These are phyloP conservation scores for Penicillium pulvis DNA, from an alignment of 495 filamentous ascomycete species.

Conservation along the genomic window DNA sequence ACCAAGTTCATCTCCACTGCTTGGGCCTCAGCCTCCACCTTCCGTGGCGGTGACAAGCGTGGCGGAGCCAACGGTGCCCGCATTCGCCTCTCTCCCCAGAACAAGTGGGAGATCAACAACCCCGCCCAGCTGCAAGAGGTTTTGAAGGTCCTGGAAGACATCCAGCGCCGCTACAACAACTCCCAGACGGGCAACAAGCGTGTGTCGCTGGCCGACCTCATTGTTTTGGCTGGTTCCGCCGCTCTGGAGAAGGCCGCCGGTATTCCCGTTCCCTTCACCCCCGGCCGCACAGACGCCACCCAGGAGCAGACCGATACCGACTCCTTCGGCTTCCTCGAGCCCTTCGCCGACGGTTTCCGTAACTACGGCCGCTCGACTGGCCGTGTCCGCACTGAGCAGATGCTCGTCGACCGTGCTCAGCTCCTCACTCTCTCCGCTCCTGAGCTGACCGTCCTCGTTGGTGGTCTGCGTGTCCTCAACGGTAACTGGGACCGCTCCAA, in stretches of 20 bases:
- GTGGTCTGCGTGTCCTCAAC: slow-evolving; percentile 65
- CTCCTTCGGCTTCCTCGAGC: slow-evolving; percentile 63
- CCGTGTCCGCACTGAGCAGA: slow-evolving; percentile 63
- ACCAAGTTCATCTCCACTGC: slow-evolving; percentile 61
- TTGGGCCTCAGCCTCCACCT: slow-evolving; percentile 71
- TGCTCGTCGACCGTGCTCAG: slow-evolving; percentile 67
- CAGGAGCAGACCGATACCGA: slow-evolving; percentile 66
- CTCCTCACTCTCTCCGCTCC: slow-evolving; percentile 67
- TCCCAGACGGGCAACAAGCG: slow-evolving; percentile 57
- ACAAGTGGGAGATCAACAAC: slow-evolving; percentile 69
- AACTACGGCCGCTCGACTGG: slow-evolving; percentile 64
- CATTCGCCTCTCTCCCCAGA: slow-evolving; percentile 69
- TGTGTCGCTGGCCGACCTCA: slow-evolving; percentile 70
- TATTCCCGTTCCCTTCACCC: slow-evolving; percentile 45
- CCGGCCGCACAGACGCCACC: slow-evolving; percentile 54
- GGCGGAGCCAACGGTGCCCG: slow-evolving; percentile 75
- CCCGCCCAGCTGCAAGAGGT: slow-evolving; percentile 59
- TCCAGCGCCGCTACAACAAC: slow-evolving; percentile 64
- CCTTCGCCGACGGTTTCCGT: slow-evolving; percentile 69
- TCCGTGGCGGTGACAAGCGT: slow-evolving; percentile 75
- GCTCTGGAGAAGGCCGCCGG: slow-evolving; percentile 47
- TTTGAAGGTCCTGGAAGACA: slow-evolving; percentile 56
- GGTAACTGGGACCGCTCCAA: slow-evolving; percentile 66
- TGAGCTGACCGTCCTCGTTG: slow-evolving; percentile 66
- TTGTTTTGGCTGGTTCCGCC: slow-evolving; percentile 61